Conservation (phyloP, 2,329 filamentous ascomycete genomes). For the Aspergillus sp. region DNA sequence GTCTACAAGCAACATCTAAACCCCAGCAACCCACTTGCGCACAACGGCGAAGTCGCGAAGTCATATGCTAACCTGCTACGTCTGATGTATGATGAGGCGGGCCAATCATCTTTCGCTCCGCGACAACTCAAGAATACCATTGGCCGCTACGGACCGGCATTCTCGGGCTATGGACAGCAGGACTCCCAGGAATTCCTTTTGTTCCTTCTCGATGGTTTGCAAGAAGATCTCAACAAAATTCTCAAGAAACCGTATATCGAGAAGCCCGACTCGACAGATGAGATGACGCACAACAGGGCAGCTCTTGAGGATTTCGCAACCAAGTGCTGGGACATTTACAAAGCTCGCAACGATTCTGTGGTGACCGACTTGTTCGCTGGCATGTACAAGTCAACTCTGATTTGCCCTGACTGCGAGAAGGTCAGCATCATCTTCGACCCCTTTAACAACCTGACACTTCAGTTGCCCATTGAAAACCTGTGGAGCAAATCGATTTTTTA, state of each 20-base stretch:
- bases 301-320: slow-evolving; percentile 80
- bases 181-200: slow-evolving; percentile 96
- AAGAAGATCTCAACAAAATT: slow-evolving; percentile 91
- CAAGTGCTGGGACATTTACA: slow-evolving; percentile 85
- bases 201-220: slow-evolving; percentile 86
- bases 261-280: slow-evolving; percentile 95
- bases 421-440: slow-evolving; percentile 98
- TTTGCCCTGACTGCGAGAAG: slow-evolving; percentile 85
- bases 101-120: slow-evolving; percentile 64
- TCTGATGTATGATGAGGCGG: slow-evolving; percentile 67
- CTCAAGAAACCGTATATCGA: slow-evolving; percentile 95
- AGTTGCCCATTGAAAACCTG: slow-evolving; percentile 76
- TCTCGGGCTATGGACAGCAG: slow-evolving; percentile 92
- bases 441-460: slow-evolving; percentile 88
- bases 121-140: slow-evolving; percentile 75
- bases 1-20: slow-evolving; percentile 78
- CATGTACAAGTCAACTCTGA: slow-evolving; percentile 95
- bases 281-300: slow-evolving; percentile 76
- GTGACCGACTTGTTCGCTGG: slow-evolving; percentile 94
- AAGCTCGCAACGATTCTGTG: slow-evolving; percentile 86
- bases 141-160: slow-evolving; percentile 72
- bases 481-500: slow-evolving; percentile 72
- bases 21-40: slow-evolving; percentile 72
- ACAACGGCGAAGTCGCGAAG: slow-evolving; percentile 78
- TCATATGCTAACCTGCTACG: slow-evolving; percentile 70